Base-by-base conservation (phyloP, 306 rosid species). In the Casuarina cunninghamiana region DNA sequence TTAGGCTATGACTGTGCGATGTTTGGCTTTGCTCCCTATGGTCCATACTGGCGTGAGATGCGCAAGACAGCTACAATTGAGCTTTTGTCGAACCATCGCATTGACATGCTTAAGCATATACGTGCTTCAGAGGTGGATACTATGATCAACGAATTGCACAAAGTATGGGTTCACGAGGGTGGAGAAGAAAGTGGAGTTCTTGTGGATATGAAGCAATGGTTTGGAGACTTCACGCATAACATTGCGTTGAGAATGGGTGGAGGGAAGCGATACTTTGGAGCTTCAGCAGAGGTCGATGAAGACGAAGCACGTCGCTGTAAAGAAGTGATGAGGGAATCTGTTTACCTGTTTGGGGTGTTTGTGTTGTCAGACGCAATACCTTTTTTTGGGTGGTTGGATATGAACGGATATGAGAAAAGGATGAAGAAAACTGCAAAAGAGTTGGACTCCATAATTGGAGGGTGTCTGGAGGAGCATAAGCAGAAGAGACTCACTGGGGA, bases 161-260 rank as follows among this genome's bases (percentile, higher is more conserved):
- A 26, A 26, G 1, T 26, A 26, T 26, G 32, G 32, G 32, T 26
- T 26, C 32, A 26, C 32, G 32, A 26, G 1, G 32, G 32, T 26
- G 32, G 32, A 0, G 32, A 0, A 26, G 32, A 26, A 26, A 26
- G 32, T 26, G 32, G 32, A 26, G 32, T 26, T 26, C 32, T 26
- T 26, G 1, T 26, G 32, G 32, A 26, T 26, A 26, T 26, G 32
- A 26, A 26, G 32, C 32, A 26, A 26, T 1, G 32, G 1, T 26
- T 26, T 26, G 32, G 32, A 5, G 83, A 87, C 49, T 81, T 86
- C 75, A 83, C 77, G 0, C 79, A 11, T 16, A 86, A 78, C 63
- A 67, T 89, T 60, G 43, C 63, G 67, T 17, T 84, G 72, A 87
- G 80, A 72, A 77, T 87, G 80, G 87, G 87, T 51, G 86, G 78